These are phyloP conservation scores for Hortaea sp. DNA, from an alignment of 2,329 filamentous ascomycete genomes.

Conservation along the genomic window DNA sequence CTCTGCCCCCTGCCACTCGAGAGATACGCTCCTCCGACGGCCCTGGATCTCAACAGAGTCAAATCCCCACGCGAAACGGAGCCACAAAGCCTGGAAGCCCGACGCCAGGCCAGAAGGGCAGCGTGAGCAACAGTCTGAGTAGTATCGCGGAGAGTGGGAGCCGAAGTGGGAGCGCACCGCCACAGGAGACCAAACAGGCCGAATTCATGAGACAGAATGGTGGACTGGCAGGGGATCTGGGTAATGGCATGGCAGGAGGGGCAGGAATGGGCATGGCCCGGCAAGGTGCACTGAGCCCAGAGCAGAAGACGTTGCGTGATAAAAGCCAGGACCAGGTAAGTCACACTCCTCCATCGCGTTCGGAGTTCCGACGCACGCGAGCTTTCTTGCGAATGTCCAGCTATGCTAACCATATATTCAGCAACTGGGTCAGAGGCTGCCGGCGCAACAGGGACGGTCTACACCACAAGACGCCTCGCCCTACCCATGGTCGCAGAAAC, in stretches of 20 bases:
- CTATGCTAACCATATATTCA: conserved; percentile 13
- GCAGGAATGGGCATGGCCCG: conserved; percentile 13
- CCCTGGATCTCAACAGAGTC: conserved; percentile 6
- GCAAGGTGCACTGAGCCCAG: conserved; percentile 46
- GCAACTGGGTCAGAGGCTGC: conserved; percentile 14
- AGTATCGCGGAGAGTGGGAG: conserved; percentile 12
- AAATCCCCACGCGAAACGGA: conserved; percentile 40
- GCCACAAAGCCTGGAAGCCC: conserved; percentile 25
- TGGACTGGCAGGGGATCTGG: not conserved
- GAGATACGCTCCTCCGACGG: conserved; percentile 49
- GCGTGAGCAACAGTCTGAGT: conserved; percentile 43
- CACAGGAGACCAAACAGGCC: not conserved
- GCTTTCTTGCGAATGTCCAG: not conserved
- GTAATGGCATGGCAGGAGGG: not conserved
- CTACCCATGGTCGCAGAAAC: conserved; percentile 92
- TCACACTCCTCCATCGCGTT: not conserved
- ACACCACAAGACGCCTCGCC: conserved; percentile 60
- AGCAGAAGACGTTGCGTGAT: conserved; percentile 42
- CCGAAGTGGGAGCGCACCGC: conserved; percentile 1
- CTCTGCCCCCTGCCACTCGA: conserved; percentile 45
- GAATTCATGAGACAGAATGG: not conserved
- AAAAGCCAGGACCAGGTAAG: conserved; percentile 7
- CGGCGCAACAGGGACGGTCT: conserved; percentile 29
- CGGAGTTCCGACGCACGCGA: not conserved
- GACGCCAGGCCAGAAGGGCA: conserved; percentile 66